Evolutionary conservation across 495 filamentous ascomycete genomes (phyloP), one percentile per base, ranked within the genome.

Genomic region (Terfezia claveryi): DNA sequence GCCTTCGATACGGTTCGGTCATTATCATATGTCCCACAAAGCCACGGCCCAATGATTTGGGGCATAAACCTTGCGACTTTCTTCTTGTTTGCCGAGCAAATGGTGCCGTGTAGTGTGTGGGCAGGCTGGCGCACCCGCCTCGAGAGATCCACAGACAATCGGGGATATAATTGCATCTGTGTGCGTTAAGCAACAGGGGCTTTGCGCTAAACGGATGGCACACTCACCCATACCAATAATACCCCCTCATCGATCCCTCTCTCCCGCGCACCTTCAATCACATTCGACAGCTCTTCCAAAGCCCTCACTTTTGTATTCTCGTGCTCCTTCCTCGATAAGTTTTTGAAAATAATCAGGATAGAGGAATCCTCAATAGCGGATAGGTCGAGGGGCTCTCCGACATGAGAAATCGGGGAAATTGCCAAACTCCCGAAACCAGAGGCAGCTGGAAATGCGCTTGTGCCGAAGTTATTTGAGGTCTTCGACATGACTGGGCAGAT

Each of bases 221-320:
- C 55, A 78, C 81, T 58, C 73, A 93, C 87, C 88, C 88, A 98
- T 60, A 83, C 83, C 54, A 85, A 80, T 53, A 95, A 67, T 3
- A 94, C 70, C 0, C 78, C 71, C 53, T 92, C 85, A 16, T 51
- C 50, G 23, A 51, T n/a, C 20, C 6, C 14, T 20, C 20, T 49
- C 63, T 93, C 85, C 12, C 71, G 74, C 23, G 59, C 72, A 55
- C 55, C 58, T 49, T 71, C 62, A n/a, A 86, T 70, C 61, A 81
- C 76, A 41, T 74, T 64, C 50, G 81, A 75, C 37, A 99, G 66
- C 46, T 94, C 89, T 54, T 96, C 89, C 52, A 99, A 66, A 0
- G 87, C 91, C 65, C 92, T 94, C n/a, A 81, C 74, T 61, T 92
- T 89, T 32, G 92, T 99, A 12, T 78, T 89, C 56, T 81, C 81